Conservation (phyloP, 1,139 yeast species). For the Hanseniaspora gamundiae region DNA sequence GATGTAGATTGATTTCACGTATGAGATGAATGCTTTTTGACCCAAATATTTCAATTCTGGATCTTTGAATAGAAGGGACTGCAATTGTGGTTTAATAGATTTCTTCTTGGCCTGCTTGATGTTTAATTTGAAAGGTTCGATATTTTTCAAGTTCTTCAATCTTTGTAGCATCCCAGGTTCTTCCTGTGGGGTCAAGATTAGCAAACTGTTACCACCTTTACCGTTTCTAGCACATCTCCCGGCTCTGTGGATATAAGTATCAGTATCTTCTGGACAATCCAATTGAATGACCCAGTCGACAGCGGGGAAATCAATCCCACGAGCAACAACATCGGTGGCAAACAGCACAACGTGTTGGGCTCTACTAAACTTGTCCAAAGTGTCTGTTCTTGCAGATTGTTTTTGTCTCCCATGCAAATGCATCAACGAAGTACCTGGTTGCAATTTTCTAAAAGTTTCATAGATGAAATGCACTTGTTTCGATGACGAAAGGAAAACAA, state of each 20-base stretch:
- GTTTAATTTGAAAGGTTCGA: slow-evolving; percentile 60
- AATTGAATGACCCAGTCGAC: slow-evolving; percentile 96
- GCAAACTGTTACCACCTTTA: slow-evolving; percentile 70
- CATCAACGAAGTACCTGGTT: slow-evolving; percentile 90
- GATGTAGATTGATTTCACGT: slow-evolving; percentile 69
- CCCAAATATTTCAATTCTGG: slow-evolving; percentile 88
- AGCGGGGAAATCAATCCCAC: slow-evolving; percentile 95
- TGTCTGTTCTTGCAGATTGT: slow-evolving; percentile 85
- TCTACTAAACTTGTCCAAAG: slow-evolving; percentile 71
- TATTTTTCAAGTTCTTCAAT: slow-evolving; percentile 41
- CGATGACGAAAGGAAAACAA: slow-evolving; percentile 84
- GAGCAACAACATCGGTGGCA: slow-evolving; percentile 94
- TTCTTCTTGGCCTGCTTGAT: slow-evolving; percentile 69
- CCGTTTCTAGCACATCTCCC: slow-evolving; percentile 96
- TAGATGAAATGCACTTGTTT: slow-evolving; percentile 92
- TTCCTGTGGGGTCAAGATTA: slow-evolving; percentile 77
- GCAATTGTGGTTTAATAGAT: slow-evolving; percentile 72
- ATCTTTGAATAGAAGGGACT: slow-evolving; percentile 80
- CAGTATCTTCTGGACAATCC: slow-evolving; percentile 93
- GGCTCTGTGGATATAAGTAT: slow-evolving; percentile 91
- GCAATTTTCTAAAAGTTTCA: slow-evolving; percentile 81
- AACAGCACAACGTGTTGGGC: slow-evolving; percentile 82
- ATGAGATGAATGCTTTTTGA: slow-evolving; percentile 90
- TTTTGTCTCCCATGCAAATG: slow-evolving; percentile 93
- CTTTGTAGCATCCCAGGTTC: slow-evolving; percentile 65